These are phyloP conservation scores for Coniochaeta pulveracea DNA, from an alignment of 2,329 filamentous ascomycete genomes.

Conservation along the genomic window DNA sequence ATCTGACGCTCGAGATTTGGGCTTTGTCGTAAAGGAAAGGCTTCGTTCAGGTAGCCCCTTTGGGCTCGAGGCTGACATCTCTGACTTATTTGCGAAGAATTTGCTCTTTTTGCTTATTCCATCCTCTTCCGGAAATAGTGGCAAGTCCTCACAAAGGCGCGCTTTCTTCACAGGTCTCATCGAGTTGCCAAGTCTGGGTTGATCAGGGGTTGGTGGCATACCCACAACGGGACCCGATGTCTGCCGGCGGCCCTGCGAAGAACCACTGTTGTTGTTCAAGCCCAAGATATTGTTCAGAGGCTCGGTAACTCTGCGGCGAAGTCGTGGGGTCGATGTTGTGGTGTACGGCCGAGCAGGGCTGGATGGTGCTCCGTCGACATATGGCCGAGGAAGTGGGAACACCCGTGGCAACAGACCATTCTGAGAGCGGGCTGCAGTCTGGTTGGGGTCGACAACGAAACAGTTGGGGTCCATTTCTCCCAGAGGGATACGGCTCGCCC, in stretches of 20 bases:
- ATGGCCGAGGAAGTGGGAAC: conserved; percentile 47
- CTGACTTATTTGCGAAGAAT: conserved; percentile 31
- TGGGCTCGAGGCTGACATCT: too few relatives aligned
- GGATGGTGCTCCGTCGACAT: conserved; percentile 27
- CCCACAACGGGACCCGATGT: conserved; percentile 14
- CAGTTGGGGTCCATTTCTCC: conserved; percentile 54
- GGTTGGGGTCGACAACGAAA: conserved; percentile 39
- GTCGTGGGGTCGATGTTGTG: conserved; percentile 26
- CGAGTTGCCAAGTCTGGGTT: conserved; percentile 13
- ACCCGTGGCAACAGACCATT: conserved; percentile 41
- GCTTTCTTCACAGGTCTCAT: conserved; percentile 43
- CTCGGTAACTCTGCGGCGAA: conserved; percentile 39
- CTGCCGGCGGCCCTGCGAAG: conserved; percentile 12
- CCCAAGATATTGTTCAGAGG: conserved; percentile 33
- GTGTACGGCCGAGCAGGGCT: conserved; percentile 17
- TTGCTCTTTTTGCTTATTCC: conserved; percentile 35
- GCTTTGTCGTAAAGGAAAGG: conserved; percentile 6
- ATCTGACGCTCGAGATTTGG: conserved; percentile 23
- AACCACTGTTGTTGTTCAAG: conserved; percentile 4
- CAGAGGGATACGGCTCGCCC: conserved; percentile 38
- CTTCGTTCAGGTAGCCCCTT: too few relatives aligned
- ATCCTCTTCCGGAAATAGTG: conserved; percentile 15
- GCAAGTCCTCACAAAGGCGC: conserved; percentile 36
- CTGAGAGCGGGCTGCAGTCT: conserved; percentile 34
- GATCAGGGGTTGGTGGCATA: conserved; percentile 6